These are phyloP conservation scores for Malus sylvestris DNA, from an alignment of 306 rosid genomes.

Conservation along the genomic window DNA sequence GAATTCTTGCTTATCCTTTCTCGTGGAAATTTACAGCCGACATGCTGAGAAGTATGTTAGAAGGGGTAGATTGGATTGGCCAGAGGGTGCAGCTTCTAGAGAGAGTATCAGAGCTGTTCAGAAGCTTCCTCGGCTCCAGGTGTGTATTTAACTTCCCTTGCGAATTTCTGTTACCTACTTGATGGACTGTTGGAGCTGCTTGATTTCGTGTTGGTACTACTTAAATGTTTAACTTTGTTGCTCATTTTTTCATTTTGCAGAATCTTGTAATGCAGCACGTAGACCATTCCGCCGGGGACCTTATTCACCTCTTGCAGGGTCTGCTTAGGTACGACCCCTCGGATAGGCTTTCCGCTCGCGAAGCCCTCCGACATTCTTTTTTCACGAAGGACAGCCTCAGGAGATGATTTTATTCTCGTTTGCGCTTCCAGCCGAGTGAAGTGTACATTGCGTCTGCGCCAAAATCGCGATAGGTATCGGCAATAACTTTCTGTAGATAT, in stretches of 20 bases:
- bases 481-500: not conserved
- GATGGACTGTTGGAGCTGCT: not conserved
- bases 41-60: conserved; percentile 84
- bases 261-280: conserved; percentile 90
- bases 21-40: conserved; percentile 39
- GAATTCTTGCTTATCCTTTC: not conserved
- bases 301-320: conserved; percentile 84
- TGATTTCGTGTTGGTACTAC: not conserved
- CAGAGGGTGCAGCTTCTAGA: conserved; percentile 76
- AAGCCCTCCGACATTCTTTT: conserved; percentile 78
- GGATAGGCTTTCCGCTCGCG: conserved; percentile 57
- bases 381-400: conserved; percentile 50
- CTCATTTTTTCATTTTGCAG: conserved; percentile 23
- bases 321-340: conserved; percentile 71
- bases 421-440: not conserved
- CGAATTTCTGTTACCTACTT: not conserved
- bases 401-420: conserved; percentile 19
- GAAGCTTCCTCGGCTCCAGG: conserved; percentile 90
- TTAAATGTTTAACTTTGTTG: not conserved
- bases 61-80: conserved; percentile 89
- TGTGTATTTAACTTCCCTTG: conserved; percentile 3
- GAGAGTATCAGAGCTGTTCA: conserved; percentile 85
- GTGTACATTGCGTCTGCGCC: not conserved
- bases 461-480: not conserved
- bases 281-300: conserved; percentile 92